Conservation (phyloP, 371 early-diverging fungal species). For the Cokeromyces recurvatus region DNA sequence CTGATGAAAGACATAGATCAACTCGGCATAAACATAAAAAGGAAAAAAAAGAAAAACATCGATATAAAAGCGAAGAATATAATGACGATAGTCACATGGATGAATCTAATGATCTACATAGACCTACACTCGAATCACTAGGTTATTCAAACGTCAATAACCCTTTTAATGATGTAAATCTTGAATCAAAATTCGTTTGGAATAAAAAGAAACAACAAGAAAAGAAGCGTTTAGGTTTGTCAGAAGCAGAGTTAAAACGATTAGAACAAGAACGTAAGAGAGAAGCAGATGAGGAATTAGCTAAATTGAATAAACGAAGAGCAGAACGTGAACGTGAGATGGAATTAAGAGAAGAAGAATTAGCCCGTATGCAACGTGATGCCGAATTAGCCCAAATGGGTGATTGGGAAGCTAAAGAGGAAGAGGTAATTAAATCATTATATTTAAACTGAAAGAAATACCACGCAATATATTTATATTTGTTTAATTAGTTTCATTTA, state of each 20-base stretch:
- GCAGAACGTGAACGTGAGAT: constrained; percentile 80
- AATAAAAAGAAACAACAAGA: constrained; percentile 62
- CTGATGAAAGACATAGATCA: background rate
- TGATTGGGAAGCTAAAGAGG: constrained; percentile 94
- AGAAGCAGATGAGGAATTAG: constrained; percentile 76
- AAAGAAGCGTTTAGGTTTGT: constrained; percentile 57
- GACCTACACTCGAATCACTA: constrained; percentile 26
- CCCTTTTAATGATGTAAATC: constrained; percentile 78
- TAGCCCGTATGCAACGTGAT: constrained; percentile 68
- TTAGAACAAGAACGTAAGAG: constrained; percentile 61
- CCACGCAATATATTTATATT: no score
- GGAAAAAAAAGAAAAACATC: constrained; percentile 7
- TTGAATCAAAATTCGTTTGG: constrained; percentile 89
- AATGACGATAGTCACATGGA: constrained; percentile 7
- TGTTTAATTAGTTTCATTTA: constrained; percentile 88
- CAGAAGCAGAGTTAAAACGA: constrained; percentile 48
- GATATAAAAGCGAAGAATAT: constrained; percentile 1
- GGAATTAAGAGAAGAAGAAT: constrained; percentile 80
- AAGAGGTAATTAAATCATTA: no score
- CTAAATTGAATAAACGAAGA: constrained; percentile 74
- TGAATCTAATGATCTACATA: constrained; percentile 5
- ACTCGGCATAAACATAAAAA: constrained; percentile 8
- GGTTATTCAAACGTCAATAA: constrained; percentile 75
- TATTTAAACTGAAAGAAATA: no score
- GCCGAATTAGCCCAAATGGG: constrained; percentile 83